phyloP scores from a whole-genome alignment of 192 early-diverging fungal genomes.

The Backusella luteola region DNA sequence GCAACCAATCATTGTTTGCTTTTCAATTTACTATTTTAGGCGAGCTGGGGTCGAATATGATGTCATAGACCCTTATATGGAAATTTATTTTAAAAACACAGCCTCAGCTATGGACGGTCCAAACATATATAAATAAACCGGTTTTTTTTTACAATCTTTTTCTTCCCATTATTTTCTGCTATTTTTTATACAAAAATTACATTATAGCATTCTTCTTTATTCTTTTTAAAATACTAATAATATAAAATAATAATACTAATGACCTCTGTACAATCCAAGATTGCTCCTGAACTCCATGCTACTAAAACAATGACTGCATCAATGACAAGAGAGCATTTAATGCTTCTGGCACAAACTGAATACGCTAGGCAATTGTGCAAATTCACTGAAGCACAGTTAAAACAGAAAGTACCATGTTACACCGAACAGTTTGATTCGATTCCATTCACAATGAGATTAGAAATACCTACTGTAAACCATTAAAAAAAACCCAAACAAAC shows the following conservation, averaged over 20 bases:
- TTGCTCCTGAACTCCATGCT: not conserved
- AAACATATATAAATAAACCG: not conserved
- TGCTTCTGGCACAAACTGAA: conserved; percentile 6
- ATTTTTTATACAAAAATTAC: not conserved
- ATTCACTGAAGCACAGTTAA: conserved; percentile 12
- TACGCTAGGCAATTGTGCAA: conserved; percentile 15
- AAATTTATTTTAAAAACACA: not conserved
- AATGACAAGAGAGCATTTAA: conserved; percentile 16
- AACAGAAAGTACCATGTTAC: conserved; percentile 12
- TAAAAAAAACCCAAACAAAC: not conserved
- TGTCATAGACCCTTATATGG: not conserved
- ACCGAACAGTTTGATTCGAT: not conserved
- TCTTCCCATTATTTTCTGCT: not conserved
- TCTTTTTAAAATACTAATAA: not conserved
- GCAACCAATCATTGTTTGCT: not conserved
- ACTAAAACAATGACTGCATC: not conserved
- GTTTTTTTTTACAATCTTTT: not conserved
- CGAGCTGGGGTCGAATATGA: not conserved
- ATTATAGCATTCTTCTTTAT: not conserved
- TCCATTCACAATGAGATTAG: not conserved
- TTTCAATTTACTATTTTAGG: not conserved
- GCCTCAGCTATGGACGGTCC: not conserved
- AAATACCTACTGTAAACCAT: not conserved
- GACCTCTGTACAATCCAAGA: conserved; percentile 9
- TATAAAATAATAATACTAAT: not conserved